phyloP scores from a whole-genome alignment of 805 yeast genomes.

The Saccharomycopsis javanensis region DNA sequence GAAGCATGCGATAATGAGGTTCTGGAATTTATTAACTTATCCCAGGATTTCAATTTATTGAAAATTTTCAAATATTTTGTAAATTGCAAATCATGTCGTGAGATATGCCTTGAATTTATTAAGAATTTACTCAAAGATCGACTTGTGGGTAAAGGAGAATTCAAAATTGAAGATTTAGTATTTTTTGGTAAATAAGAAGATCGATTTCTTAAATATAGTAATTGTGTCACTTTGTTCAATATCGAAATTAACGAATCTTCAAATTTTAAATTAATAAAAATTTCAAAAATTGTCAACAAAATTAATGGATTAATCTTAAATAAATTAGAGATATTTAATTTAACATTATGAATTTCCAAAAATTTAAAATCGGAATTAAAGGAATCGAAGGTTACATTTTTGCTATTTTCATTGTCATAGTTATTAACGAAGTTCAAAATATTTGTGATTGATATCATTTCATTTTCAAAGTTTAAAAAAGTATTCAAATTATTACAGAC shows the following conservation, averaged over 20 bases:
- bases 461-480: not conserved
- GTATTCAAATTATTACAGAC: not conserved
- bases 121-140: not conserved
- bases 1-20: not conserved
- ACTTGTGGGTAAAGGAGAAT: not conserved
- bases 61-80: not conserved
- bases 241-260: not conserved
- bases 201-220: not conserved
- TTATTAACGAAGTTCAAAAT: not conserved
- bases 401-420: not conserved
- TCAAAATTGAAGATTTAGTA: not conserved
- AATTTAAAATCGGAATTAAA: not conserved
- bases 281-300: not conserved
- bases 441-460: not conserved
- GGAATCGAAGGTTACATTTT: not conserved
- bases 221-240: not conserved
- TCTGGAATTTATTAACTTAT: not conserved
- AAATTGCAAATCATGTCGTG: not conserved
- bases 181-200: not conserved
- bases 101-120: not conserved
- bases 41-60: not conserved
- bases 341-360: not conserved
- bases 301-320: not conserved
- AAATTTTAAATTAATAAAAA: not conserved
- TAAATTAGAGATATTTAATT: not conserved